Conservation (phyloP, 1,284 basidiomycete genomes). For the Sphaerobolus stellatus region DNA sequence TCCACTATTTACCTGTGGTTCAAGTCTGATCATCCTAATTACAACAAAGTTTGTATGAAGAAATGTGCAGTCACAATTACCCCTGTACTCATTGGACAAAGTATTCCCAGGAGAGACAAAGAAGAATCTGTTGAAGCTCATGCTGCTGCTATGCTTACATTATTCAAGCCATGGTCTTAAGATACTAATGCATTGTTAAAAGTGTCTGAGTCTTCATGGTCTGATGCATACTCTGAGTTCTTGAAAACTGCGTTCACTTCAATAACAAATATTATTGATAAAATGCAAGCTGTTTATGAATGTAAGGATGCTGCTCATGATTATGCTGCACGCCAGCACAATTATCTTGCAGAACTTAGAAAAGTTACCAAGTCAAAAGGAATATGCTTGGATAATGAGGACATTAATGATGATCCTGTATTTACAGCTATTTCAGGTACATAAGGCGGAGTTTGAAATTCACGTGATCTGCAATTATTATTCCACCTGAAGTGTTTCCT, state of each 20-base stretch:
- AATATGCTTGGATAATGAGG: too few relatives aligned
- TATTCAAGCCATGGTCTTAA: conserved; percentile 4
- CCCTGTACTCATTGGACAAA: background rate
- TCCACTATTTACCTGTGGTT: too few relatives aligned
- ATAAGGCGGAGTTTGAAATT: too few relatives aligned
- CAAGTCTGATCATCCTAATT: too few relatives aligned
- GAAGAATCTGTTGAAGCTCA: background rate
- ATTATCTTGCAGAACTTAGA: too few relatives aligned
- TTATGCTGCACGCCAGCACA: background rate
- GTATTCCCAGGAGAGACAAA: background rate
- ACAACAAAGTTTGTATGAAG: too few relatives aligned
- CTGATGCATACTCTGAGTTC: background rate
- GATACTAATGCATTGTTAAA: background rate
- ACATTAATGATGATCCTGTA: too few relatives aligned
- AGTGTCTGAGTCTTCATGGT: background rate
- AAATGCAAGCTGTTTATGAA: background rate
- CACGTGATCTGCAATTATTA: too few relatives aligned
- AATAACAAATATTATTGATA: background rate
- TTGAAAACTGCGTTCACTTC: background rate
- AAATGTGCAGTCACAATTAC: background rate
- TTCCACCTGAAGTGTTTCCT: too few relatives aligned
- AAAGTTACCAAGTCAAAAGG: too few relatives aligned
- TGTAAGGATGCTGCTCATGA: conserved; percentile 4
- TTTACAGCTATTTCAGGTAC: too few relatives aligned
- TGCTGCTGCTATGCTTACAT: background rate